These are phyloP conservation scores for Paracoccidioides brasiliensis DNA, from an alignment of 2,329 filamentous ascomycete genomes.

Conservation along the genomic window DNA sequence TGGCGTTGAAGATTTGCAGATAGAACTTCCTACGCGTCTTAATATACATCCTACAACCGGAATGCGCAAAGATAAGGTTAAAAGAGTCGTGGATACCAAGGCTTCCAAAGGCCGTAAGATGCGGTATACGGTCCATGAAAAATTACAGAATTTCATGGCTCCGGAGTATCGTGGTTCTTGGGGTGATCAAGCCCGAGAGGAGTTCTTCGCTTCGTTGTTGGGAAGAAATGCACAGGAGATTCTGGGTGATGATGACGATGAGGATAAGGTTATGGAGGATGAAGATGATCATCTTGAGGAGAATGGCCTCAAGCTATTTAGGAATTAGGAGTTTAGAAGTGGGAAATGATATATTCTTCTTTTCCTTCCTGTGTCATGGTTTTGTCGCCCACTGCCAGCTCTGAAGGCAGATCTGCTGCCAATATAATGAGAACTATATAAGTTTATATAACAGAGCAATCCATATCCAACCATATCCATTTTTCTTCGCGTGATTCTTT, in stretches of 20 bases:
- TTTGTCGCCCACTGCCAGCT: neutral
- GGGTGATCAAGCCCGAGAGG: slow-evolving; percentile 66
- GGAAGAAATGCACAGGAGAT: slow-evolving; percentile 50
- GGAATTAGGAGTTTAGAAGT: slow-evolving; percentile 5
- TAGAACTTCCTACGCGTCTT: slow-evolving; percentile 25
- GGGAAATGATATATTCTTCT: neutral
- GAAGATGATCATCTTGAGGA: slow-evolving; percentile 18
- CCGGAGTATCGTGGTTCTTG: slow-evolving; percentile 69
- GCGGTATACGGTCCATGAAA: slow-evolving; percentile 89
- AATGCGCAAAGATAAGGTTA: slow-evolving; percentile 49
- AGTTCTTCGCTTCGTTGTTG: slow-evolving; percentile 61
- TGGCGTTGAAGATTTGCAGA: slow-evolving; percentile 22
- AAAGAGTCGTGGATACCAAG: slow-evolving; percentile 78
- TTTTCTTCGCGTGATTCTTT: neutral
- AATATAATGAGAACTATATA: neutral
- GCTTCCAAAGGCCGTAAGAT: slow-evolving; percentile 92
- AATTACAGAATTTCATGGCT: slow-evolving; percentile 96
- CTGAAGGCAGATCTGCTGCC: neutral
- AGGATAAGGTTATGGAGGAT: slow-evolving; percentile 29
- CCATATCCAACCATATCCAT: neutral
- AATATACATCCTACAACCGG: slow-evolving; percentile 29
- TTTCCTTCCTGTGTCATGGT: neutral
- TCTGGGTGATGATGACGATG: slow-evolving; percentile 45
- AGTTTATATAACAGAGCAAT: no score
- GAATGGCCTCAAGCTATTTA: slow-evolving; percentile 24